Percentiles rank a stretch among this genome's conserved stretches.
Conservation (phyloP, 495 filamentous ascomycete genomes). For the Xylaria bambusicola region DNA sequence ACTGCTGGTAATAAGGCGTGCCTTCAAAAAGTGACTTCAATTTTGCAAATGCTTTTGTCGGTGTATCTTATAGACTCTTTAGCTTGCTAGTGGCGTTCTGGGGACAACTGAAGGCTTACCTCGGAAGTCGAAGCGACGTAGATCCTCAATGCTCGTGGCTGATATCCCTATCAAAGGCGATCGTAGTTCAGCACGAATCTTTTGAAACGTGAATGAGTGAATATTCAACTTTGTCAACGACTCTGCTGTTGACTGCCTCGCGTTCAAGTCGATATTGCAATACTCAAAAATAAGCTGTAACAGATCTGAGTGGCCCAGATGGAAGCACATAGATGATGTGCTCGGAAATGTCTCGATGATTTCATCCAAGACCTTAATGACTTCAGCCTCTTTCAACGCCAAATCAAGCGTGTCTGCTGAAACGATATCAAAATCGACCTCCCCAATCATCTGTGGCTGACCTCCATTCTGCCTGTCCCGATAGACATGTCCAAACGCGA, state of each 20-base stretch:
- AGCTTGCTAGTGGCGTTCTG: slow-evolving; percentile 15
- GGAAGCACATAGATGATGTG: slow-evolving; percentile 80
- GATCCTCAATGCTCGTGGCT: slow-evolving; percentile 87
- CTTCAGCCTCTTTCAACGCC: slow-evolving; percentile 91
- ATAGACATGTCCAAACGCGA: slow-evolving; percentile 87
- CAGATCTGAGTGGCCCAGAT: slow-evolving; percentile 87
- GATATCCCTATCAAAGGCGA: slow-evolving; percentile 78
- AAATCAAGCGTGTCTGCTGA: slow-evolving; percentile 77
- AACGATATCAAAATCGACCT: slow-evolving; percentile 95
- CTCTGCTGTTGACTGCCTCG: slow-evolving; percentile 75
- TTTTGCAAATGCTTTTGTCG: slow-evolving; percentile 70
- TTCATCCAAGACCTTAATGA: slow-evolving; percentile 92
- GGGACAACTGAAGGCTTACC: slow-evolving; percentile 48
- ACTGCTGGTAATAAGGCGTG: slow-evolving; percentile 63
- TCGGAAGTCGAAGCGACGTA: slow-evolving; percentile 87
- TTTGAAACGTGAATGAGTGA: slow-evolving; percentile 78
- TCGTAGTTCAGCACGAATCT: slow-evolving; percentile 80
- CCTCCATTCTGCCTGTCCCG: slow-evolving; percentile 71
- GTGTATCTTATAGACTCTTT: slow-evolving; percentile 54
- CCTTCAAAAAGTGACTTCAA: slow-evolving; percentile 75
- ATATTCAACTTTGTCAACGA: slow-evolving; percentile 86
- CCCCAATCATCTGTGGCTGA: slow-evolving; percentile 78
- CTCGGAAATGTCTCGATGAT: slow-evolving; percentile 81
- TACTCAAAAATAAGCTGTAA: slow-evolving; percentile 84
- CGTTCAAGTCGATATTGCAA: slow-evolving; percentile 71